A percentile compares a stretch with the other conserved stretches of the same genome.
phyloP scores from a whole-genome alignment of 23 red algal genomes.

The Pyropia haitanensis region DNA sequence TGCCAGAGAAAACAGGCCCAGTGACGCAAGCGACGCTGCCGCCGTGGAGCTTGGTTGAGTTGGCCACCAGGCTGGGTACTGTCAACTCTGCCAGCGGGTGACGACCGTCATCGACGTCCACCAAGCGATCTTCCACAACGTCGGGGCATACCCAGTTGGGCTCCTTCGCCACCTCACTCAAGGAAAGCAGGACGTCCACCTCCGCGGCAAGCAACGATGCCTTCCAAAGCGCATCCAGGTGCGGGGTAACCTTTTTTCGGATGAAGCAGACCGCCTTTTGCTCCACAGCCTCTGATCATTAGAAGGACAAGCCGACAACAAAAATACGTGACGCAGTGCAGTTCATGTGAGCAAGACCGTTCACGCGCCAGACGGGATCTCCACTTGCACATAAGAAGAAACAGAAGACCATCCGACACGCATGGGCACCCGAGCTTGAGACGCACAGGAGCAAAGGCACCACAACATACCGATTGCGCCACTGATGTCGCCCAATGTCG shows the following conservation, averaged over 20 bases:
- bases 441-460: too few species aligned
- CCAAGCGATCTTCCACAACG: not conserved
- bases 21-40: constrained; percentile 15
- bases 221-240: constrained; percentile 1
- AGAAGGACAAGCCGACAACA: not conserved
- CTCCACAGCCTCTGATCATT: constrained; percentile 8
- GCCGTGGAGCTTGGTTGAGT: not conserved
- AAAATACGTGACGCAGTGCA: too few species aligned
- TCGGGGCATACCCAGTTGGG: constrained; percentile 14
- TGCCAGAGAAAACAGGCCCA: constrained; percentile 34
- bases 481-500: constrained; percentile 25
- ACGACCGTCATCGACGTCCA: constrained; percentile 8
- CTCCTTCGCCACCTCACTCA: constrained; percentile 2
- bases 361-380: too few species aligned
- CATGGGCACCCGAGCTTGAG: too few species aligned
- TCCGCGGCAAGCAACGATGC: constrained; percentile 2
- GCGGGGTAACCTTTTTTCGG: constrained; percentile 1
- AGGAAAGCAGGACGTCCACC: constrained; percentile 9
- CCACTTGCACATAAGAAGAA: too few species aligned
- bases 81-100: constrained; percentile 29
- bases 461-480: too few species aligned
- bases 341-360: too few species aligned
- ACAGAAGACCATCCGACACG: too few species aligned
- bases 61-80: constrained; percentile 13
- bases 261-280: constrained; percentile 5